Evolutionary conservation across 225 moss, liverwort and hornwort genomes (phyloP), one percentile per base, ranked within the genome.

Genomic region (Bryum argenteum): DNA sequence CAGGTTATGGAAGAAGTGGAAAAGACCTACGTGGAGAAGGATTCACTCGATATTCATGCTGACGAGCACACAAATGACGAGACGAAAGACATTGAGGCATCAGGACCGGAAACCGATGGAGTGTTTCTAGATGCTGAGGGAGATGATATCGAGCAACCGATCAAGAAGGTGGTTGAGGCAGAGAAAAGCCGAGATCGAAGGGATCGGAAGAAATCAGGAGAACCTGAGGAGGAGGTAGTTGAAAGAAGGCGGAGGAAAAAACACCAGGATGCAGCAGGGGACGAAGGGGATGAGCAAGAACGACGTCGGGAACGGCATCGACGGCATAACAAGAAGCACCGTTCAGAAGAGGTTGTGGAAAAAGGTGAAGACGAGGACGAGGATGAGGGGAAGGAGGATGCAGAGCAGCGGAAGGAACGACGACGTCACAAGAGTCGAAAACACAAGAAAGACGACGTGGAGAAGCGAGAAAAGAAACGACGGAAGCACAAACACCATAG

Each of bases 401-500:
- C 54, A 23, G 91, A 90, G 26, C 77, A 76, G 65, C 80, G 89
- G 18, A 91, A 86, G 84, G 93, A 89, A 40, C 84, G 88, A 64
- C 80, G 93, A 61, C 83, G 91, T 8, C 96, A 90, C 52, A 93
- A 84, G 79, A 93, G 80, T 6, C 33, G 33, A 61, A 87, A 87
- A 38, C 82, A 84, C 67, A 87, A 84, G 76, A 91, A 91, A 47
- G 96, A 96, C 20, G 91, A 90, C 4, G 67, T 63, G 45, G 93
- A 96, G 69, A 91, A 88, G 80, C 83, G 90, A 24, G 91, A 91
- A 58, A 90, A 79, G 81, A 96, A 84, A 52, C 84, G 90, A 56
- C 88, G 93, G 40, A 89, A 78, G 70, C 86, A 89, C 65, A 79
- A 79, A n/a, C 82, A 76, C 63, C 85, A 87, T 48, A 65, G 77